Conservation (phyloP, 2,329 filamentous ascomycete genomes). For the Microascus cirrosus region DNA sequence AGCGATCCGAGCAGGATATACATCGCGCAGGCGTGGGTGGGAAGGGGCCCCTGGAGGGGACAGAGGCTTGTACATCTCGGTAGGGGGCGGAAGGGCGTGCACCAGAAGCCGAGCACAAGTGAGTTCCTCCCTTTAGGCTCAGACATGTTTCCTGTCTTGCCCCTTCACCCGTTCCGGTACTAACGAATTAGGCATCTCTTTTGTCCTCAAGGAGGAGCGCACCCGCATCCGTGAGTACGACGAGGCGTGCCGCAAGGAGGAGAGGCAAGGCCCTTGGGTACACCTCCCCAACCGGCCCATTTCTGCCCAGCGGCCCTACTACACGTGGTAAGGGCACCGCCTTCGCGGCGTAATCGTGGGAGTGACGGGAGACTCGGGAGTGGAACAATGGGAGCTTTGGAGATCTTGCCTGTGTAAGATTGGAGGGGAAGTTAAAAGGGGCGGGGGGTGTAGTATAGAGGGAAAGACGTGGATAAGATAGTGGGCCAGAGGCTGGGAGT, state of each 20-base stretch:
- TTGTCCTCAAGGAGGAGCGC: constrained; percentile 88
- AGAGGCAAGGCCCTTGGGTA: constrained; percentile 70
- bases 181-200: constrained; percentile 51
- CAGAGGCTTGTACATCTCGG: constrained; percentile 60
- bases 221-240: constrained; percentile 72
- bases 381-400: too few species aligned
- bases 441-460: too few species aligned
- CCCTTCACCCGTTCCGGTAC: background rate
- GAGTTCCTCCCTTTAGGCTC: constrained; percentile 24
- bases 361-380: too few species aligned
- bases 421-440: too few species aligned
- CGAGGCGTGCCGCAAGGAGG: constrained; percentile 66
- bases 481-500: too few species aligned
- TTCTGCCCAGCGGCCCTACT: constrained; percentile 77
- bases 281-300: constrained; percentile 80
- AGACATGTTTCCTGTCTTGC: background rate
- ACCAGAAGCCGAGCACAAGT: constrained; percentile 67
- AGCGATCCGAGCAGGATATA: constrained; percentile 74
- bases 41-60: constrained; percentile 53
- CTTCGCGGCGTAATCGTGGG: background rate
- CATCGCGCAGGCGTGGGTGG: constrained; percentile 87
- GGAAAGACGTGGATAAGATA: too few species aligned
- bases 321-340: constrained; percentile 72
- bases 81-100: constrained; percentile 56
- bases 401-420: too few species aligned